Percentiles rank a stretch among this genome's conserved stretches.
Evolutionary conservation across 2,329 filamentous ascomycete genomes (phyloP).

Genomic region (Colletotrichum kahawae): DNA sequence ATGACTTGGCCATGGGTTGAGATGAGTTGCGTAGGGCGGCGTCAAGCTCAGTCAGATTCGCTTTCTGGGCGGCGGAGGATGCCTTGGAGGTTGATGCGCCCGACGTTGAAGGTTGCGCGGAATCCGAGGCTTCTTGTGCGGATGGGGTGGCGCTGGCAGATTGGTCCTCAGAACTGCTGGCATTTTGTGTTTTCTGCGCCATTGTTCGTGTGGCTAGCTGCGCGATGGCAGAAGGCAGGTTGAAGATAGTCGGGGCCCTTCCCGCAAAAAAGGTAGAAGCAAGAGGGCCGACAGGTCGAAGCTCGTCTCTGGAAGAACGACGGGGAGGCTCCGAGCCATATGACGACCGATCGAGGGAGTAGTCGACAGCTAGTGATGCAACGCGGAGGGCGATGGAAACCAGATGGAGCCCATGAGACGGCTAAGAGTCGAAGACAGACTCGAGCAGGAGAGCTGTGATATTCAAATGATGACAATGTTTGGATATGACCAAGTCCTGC

Average conservation of each 20-base stretch:
- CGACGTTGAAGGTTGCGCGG: conserved; percentile 12
- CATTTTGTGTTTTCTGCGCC: conserved; percentile 21
- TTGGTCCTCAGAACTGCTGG: conserved; percentile 21
- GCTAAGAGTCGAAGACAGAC: background rate
- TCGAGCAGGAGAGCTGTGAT: background rate
- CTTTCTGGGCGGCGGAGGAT: conserved; percentile 24
- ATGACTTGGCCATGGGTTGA: conserved; percentile 54
- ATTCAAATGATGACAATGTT: background rate
- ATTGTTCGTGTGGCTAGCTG: conserved; percentile 17
- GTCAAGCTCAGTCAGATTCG: conserved; percentile 37
- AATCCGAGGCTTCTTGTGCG: conserved; percentile 20
- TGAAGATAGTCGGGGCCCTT: conserved; percentile 18
- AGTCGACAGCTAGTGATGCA: background rate
- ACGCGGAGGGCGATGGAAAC: background rate
- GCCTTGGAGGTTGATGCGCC: conserved; percentile 14
- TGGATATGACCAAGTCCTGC: background rate
- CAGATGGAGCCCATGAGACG: conserved; percentile 15
- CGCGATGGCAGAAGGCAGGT: background rate
- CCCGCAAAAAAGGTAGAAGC: conserved; percentile 15
- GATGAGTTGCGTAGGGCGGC: conserved; percentile 36
- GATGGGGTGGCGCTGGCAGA: conserved; percentile 23
- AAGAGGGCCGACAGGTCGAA: conserved; percentile 20
- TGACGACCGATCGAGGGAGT: background rate
- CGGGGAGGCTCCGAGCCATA: conserved; percentile 14
- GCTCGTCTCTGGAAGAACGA: conserved; percentile 12